A percentile compares a stretch with the other conserved stretches of the same genome.
These are phyloP conservation scores for Gaultheria prostrata DNA, from an alignment of 148 eudicot species.

Conservation along the genomic window DNA sequence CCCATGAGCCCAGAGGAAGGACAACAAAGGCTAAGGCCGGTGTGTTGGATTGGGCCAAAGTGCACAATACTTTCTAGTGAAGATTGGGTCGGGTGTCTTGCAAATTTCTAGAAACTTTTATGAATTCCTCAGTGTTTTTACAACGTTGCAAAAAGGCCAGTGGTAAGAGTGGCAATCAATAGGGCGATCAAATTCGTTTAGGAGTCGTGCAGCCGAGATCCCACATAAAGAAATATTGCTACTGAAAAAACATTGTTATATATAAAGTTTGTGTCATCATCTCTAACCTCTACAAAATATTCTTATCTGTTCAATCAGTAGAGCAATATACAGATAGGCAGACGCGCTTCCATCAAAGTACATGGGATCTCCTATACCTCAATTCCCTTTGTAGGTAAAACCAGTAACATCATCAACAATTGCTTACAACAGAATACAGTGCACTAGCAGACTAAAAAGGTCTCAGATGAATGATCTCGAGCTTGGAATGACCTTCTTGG, in stretches of 20 bases:
- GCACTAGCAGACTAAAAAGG: not conserved
- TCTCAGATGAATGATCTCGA: not conserved
- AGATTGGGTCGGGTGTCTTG: no score
- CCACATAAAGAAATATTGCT: not conserved
- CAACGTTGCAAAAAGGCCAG: no score
- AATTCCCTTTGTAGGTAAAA: not conserved
- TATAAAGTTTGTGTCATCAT: not conserved
- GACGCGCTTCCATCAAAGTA: not conserved
- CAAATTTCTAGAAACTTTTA: no score
- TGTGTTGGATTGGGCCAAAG: no score
- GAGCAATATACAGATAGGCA: not conserved
- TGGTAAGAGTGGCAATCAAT: no score
- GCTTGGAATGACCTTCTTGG: constrained; percentile 6
- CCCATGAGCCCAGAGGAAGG: no score
- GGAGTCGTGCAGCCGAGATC: not conserved
- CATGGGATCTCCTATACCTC: not conserved
- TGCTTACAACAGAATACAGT: constrained; percentile 10
- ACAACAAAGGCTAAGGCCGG: not conserved
- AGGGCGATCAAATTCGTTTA: no score
- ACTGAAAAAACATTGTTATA: not conserved
- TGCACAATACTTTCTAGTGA: no score
- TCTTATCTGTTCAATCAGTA: not conserved
- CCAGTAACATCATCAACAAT: constrained; percentile 7
- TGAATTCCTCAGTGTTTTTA: no score
- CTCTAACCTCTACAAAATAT: not conserved